phyloP scores from a whole-genome alignment of 2,329 filamentous ascomycete species.

The Sporothrix euskadiensis region DNA sequence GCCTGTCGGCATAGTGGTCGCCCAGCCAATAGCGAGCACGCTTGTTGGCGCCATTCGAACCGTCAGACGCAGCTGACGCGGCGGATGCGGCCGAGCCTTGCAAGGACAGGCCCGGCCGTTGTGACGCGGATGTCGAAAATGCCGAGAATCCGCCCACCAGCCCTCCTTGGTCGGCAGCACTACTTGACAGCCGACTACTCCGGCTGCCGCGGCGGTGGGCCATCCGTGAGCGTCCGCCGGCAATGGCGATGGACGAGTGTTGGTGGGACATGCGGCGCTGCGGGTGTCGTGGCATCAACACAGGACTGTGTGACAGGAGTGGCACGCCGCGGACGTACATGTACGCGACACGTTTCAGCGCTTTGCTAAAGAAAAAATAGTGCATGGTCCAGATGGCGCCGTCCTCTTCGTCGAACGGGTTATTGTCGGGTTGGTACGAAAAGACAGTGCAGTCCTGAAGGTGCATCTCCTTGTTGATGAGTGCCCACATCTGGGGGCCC shows the following conservation, averaged over 20 bases:
- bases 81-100: conserved; percentile 19
- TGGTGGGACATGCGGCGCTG: conserved; percentile 28
- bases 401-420: conserved; percentile 89
- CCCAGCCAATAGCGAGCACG: conserved; percentile 88
- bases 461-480: conserved; percentile 93
- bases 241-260: conserved; percentile 29
- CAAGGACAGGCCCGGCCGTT: conserved; percentile 38
- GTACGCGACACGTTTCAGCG: conserved; percentile 89
- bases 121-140: conserved; percentile 29
- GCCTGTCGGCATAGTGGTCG: conserved; percentile 56
- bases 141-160: neutral
- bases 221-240: conserved; percentile 22
- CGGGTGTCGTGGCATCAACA: conserved; percentile 41
- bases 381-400: conserved; percentile 93
- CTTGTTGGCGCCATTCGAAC: conserved; percentile 64
- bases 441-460: conserved; percentile 87
- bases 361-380: conserved; percentile 97
- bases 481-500: conserved; percentile 87
- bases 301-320: conserved; percentile 65
- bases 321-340: conserved; percentile 88
- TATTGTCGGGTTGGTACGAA: conserved; percentile 83
- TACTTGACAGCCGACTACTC: conserved; percentile 20
- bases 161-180: conserved; percentile 9
- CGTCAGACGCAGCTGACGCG: conserved; percentile 28
- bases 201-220: conserved; percentile 31